Conservation (phyloP, 2,329 filamentous ascomycete genomes). For the Apiospora arundinis region DNA sequence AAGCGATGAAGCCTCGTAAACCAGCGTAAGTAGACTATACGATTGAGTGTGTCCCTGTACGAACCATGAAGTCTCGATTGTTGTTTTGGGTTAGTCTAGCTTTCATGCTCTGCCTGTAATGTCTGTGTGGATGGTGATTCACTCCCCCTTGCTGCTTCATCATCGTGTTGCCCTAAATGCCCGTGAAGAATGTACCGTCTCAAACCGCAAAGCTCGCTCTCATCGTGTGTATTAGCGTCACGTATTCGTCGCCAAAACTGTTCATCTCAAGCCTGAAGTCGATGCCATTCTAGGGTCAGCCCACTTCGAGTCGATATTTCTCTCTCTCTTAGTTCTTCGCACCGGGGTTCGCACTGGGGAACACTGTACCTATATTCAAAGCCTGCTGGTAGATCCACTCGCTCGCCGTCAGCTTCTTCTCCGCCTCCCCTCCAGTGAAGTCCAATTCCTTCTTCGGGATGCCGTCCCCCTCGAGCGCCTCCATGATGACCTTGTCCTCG, state of each 20-base stretch:
- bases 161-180: neutral
- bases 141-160: too few species aligned
- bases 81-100: neutral
- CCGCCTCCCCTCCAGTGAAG: constrained; percentile 28
- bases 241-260: neutral
- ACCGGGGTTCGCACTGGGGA: neutral
- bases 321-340: neutral
- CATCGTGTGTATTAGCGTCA: neutral
- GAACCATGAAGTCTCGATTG: neutral
- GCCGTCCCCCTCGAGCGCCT: constrained; percentile 31
- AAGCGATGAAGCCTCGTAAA: neutral
- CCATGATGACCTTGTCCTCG: constrained; percentile 40
- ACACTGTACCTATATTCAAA: constrained; percentile 30
- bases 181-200: neutral
- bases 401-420: constrained; percentile 33
- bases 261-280: too few species aligned
- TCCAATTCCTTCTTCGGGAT: constrained; percentile 25
- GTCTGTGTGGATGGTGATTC: too few species aligned
- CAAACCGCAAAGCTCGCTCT: neutral
- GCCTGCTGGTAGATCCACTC: constrained; percentile 39
- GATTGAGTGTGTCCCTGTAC: neutral
- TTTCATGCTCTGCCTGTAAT: neutral
- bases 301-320: too few species aligned
- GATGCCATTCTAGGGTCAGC: neutral
- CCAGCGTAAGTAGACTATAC: neutral